These are phyloP conservation scores for Fusarium pininemorale DNA, from an alignment of 2,329 filamentous ascomycete species.

Conservation along the genomic window DNA sequence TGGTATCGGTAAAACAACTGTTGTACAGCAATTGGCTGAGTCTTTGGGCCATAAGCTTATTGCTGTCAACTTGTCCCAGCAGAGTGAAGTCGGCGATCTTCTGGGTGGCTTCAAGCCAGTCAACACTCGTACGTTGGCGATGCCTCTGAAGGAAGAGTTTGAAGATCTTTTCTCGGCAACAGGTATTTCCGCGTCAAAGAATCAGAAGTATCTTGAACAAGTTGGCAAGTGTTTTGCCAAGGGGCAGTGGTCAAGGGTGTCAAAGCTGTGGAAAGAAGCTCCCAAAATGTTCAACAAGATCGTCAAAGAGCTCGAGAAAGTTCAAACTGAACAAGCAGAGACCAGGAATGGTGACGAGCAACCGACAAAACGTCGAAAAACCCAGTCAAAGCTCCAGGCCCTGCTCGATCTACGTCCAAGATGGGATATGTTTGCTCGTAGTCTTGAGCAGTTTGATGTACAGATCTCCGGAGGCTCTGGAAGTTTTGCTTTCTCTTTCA, in stretches of 20 bases:
- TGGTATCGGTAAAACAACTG: constrained; percentile 96
- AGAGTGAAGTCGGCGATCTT: constrained; percentile 96
- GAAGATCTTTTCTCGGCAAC: constrained; percentile 88
- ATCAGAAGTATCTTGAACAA: constrained; percentile 84
- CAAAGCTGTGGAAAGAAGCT: constrained; percentile 88
- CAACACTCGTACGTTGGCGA: constrained; percentile 84
- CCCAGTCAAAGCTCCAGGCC: constrained; percentile 72
- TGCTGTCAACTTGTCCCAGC: constrained; percentile 95
- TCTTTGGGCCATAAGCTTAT: constrained; percentile 86
- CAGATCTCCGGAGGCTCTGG: constrained; percentile 78
- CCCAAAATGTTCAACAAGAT: constrained; percentile 85
- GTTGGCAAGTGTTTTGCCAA: constrained; percentile 82
- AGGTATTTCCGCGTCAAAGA: constrained; percentile 85
- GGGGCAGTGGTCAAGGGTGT: constrained; percentile 86
- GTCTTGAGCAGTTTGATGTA: constrained; percentile 80
- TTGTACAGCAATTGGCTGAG: constrained; percentile 90
- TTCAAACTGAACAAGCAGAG: constrained; percentile 52
- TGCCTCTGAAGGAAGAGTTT: constrained; percentile 93
- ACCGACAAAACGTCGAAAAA: constrained; percentile 76
- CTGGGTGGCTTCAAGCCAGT: constrained; percentile 97
- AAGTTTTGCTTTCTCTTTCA: constrained; percentile 90
- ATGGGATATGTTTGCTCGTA: constrained; percentile 83
- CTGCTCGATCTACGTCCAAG: constrained; percentile 66
- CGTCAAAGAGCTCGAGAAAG: constrained; percentile 62
- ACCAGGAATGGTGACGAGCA: constrained; percentile 53